Evolutionary conservation across 139 green algal species (phyloP), one percentile per base, ranked within the genome.

Genomic region (Gonium pectorale): DNA sequence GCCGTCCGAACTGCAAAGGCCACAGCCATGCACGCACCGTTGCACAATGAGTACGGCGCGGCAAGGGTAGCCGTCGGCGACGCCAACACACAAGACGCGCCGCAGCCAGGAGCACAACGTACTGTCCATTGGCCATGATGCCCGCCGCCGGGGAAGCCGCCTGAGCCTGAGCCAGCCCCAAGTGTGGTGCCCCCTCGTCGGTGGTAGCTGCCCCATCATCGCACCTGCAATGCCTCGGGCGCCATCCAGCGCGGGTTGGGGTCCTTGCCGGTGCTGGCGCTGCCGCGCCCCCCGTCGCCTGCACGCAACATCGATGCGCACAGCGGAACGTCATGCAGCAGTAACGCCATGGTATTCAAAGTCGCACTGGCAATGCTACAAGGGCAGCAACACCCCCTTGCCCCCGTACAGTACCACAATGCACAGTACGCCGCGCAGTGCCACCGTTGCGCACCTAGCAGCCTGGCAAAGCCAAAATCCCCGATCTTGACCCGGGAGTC

Each of bases 191-290:
- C n/a, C n/a, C n/a, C n/a, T n/a, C n/a, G n/a, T n/a, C n/a, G n/a
- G n/a, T n/a, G n/a, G n/a, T n/a, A n/a, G 52, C 8, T 19, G 15
- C 11, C 6, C 41, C 38, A 5, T 19, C 19, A 24, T 24, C 56
- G 5, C 43, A 74, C 63, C 81, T 59, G 69, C 69, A 81, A 56
- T 21, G 70, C 63, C 41, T 89, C 86, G 11, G 86, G 86, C 7
- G 86, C 86, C 33, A 89, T 46, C 86, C 86, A 89, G 9, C 86
- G 60, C 2, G 86, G 86, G 71, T 89, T 89, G 60, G 79, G 82
- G 49, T 62, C 86, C 38, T 31, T 52, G 67, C 67, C 52, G 38
- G 26, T 52, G 24, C 31, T 73, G 67, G 67, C 67, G 15, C 67
- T 73, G 38, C 67, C 67, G 38, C 40, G 67, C 6, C 67, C 67